Evolutionary conservation across 169 alveolate genomes (phyloP).

Genomic region (Cryptosporidium xiaoi): DNA sequence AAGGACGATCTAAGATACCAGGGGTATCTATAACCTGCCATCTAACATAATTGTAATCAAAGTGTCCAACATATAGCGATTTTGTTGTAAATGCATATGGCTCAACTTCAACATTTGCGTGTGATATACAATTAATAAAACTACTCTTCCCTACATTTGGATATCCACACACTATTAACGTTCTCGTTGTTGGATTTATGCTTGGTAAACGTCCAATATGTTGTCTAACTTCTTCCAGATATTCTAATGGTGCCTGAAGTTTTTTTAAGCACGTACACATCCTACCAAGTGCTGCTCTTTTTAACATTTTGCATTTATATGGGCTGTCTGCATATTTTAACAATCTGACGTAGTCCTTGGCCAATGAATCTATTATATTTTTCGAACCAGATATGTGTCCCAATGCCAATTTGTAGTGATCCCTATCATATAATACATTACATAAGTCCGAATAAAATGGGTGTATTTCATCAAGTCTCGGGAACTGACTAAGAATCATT

Average conservation of each 20-base stretch:
- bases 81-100: conserved; percentile 99
- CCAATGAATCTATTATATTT: conserved; percentile 91
- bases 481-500: conserved; percentile 93
- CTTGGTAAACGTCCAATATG: conserved; percentile 96
- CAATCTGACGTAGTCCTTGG: conserved; percentile 96
- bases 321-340: conserved; percentile 96
- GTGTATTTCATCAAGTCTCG: conserved; percentile 97
- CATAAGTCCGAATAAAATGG: conserved; percentile 98
- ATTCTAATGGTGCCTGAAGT: conserved; percentile 92
- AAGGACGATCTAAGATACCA: conserved; percentile 97
- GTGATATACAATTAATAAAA: conserved; percentile 95
- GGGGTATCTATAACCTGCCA: conserved; percentile 99
- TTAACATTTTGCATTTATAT: conserved; percentile 96
- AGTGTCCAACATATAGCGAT: conserved; percentile 98
- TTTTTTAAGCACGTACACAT: conserved; percentile 96
- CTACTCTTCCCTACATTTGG: conserved; percentile 99
- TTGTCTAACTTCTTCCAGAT: conserved; percentile 98
- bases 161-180: conserved; percentile 95
- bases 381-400: conserved; percentile 96
- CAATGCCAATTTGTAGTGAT: conserved; percentile 98
- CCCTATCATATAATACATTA: conserved; percentile 98
- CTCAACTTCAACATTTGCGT: conserved; percentile 98
- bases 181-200: conserved; percentile 94
- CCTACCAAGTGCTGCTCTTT: conserved; percentile 98
- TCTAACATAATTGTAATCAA: conserved; percentile 95